Evolutionary conservation across 495 filamentous ascomycete genomes (phyloP), one percentile per base, ranked within the genome.

Genomic region (Xylaria venustula): DNA sequence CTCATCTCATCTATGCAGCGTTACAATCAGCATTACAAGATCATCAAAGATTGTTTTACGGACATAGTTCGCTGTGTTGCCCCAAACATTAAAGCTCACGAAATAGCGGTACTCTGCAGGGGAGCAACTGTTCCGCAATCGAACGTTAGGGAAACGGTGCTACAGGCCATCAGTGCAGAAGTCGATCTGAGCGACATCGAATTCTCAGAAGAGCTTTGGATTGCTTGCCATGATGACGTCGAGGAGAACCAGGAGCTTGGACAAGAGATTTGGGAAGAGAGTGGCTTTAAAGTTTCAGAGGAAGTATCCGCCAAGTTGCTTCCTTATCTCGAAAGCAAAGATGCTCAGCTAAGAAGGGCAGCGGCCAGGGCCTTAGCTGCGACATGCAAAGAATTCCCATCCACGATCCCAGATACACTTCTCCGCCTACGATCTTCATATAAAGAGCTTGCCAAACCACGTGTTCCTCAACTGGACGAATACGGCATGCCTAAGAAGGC

Each of bases 191-290:
- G 86, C 49, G 90, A 96, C 52, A 77, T 89, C 25, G 83, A 87
- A 30, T 93, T 91, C 68, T 93, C 87, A 8, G 90, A 92, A 59
- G 91, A 98, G 65, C 89, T 98, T 12, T 98, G 93, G 93, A 80
- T 98, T 22, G 88, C 87, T 53, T 93, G 85, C 71, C 92, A 98
- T 67, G 94, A 98, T 60, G 90, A 94, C 58, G 84, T 90, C 0
- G 86, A 91, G 12, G 94, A 97, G 67, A 97, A 98, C 65, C 82
- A 79, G 6, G 91, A 96, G 37, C 78, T 96, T 28, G 93, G 88
- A 1, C 83, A 82, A 26, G 85, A 90, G 0, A 97, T 98, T 36
- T 98, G 95, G 94, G 91, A 96, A 71, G 93, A 95, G 61, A 96
- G 93, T 69, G 89, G 83, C 1, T 85, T 98, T 48, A 77, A 92